Base-by-base conservation (phyloP, 257 asterid genomes). In the Striga asiatica region DNA sequence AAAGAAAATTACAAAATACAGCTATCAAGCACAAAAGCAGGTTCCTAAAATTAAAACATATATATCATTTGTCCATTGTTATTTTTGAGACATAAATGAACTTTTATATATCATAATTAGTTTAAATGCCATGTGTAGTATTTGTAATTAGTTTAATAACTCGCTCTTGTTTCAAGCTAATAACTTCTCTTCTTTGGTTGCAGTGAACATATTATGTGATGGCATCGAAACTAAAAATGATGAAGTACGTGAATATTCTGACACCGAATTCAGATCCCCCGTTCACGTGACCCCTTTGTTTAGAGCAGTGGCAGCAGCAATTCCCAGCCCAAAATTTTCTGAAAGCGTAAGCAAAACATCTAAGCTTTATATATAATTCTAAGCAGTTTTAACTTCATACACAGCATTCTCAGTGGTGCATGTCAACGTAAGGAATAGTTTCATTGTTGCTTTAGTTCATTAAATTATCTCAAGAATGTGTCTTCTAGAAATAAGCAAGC, bases 271-370 rank as follows among this genome's bases (percentile, higher is more conserved):
- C 59, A 68, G 72, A 66, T 88, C 99, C 64, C 99, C 97, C 32
- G 66, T 77, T 66, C 91, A 81, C 34, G 87, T 88, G 67, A 88
- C 93, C 63, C 99, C 97, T 16, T 49, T 88, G 64, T 92, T 92
- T 82, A 81, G 86, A 71, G 75, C 99, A 60, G 66, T 88, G 71
- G 99, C 99, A 64, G 95, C 93, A 49, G 76, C 89, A 37, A 83
- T 88, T 71, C 97, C 99, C 49, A 92, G 89, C 63, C 99, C 99
- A 34, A 72, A 82, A 68, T 92, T 92, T 73, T 88, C 97, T 9
- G 99, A 88, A 83, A 92, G 99, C 52, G 99, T 88, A 81, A 81
- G 99, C 69, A 49, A 1, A 12, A n/a, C n/a, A n/a, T 61, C 50
- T 29, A 60, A 64, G 35, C 60, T 61, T 60, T 41, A 25, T 3